Conservation (phyloP, 768 basidiomycete species). For the Strobilomyces confusus region DNA sequence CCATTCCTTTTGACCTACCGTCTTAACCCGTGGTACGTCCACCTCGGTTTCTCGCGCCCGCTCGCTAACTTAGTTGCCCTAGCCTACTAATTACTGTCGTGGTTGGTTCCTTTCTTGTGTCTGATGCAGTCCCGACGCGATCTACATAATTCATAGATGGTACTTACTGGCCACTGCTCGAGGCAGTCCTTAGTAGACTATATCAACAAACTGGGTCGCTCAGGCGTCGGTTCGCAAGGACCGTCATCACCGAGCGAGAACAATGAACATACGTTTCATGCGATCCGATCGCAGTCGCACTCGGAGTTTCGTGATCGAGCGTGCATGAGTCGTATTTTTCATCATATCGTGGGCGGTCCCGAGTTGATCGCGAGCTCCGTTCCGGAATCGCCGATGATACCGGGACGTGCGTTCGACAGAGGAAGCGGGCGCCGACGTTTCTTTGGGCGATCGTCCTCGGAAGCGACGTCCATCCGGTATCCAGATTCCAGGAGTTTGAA, state of each 20-base stretch:
- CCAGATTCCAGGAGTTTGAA: no score
- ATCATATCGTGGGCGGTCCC: background rate
- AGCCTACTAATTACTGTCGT: conserved; percentile 7
- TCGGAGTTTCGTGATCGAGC: no score
- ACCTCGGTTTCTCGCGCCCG: background rate
- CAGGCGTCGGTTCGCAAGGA: background rate
- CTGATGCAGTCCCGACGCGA: background rate
- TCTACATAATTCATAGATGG: background rate
- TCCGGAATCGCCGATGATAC: background rate
- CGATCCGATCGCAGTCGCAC: no score
- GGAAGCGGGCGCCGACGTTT: no score
- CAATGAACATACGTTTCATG: background rate
- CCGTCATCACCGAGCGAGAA: no score
- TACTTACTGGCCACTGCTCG: conserved; percentile 4
- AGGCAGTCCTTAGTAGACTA: conserved; percentile 8
- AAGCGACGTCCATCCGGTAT: no score
- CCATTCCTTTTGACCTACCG: conserved; percentile 26
- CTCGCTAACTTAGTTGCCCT: no score
- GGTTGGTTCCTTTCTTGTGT: background rate
- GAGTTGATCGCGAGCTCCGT: background rate
- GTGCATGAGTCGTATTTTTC: no score
- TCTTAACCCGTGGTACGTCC: conserved; percentile 4
- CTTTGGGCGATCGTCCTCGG: no score
- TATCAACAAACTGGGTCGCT: background rate
- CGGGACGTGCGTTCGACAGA: background rate